Conservation (phyloP, 371 early-diverging fungal species). For the Syncephalastrum racemosum region DNA sequence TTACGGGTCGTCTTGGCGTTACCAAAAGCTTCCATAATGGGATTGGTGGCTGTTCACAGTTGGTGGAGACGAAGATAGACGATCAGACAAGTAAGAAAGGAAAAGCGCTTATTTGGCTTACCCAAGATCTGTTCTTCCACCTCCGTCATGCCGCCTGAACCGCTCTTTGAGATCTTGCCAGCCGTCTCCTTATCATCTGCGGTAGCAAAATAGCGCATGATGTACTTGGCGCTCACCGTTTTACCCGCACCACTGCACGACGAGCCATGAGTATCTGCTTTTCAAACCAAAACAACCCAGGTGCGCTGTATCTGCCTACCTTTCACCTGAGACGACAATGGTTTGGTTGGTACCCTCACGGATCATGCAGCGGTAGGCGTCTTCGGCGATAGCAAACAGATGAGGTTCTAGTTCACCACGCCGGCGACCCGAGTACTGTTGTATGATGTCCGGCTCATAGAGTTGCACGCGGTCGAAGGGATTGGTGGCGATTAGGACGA, state of each 20-base stretch:
- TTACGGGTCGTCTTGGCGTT: slow-evolving; percentile 99
- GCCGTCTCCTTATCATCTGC: slow-evolving; percentile 71
- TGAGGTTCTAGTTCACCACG: slow-evolving; percentile 98
- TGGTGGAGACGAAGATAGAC: background rate
- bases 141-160: slow-evolving; percentile 65
- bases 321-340: slow-evolving; percentile 98
- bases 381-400: slow-evolving; percentile 98
- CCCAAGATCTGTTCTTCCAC: slow-evolving; percentile 83
- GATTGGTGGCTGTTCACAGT: slow-evolving; percentile 80
- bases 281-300: background rate
- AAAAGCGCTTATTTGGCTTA: slow-evolving; percentile 16
- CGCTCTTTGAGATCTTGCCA: slow-evolving; percentile 29
- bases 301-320: slow-evolving; percentile 30
- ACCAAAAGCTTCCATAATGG: slow-evolving; percentile 99
- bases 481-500: slow-evolving; percentile 97
- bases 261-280: background rate
- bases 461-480: slow-evolving; percentile 92
- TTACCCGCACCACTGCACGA: slow-evolving; percentile 86
- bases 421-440: slow-evolving; percentile 91
- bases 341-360: slow-evolving; percentile 93
- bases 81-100: background rate
- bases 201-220: slow-evolving; percentile 97
- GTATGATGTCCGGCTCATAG: slow-evolving; percentile 87
- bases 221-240: slow-evolving; percentile 94
- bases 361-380: slow-evolving; percentile 95